Conservation (phyloP, 2,329 filamentous ascomycete species). For the Colletotrichum sp. region DNA sequence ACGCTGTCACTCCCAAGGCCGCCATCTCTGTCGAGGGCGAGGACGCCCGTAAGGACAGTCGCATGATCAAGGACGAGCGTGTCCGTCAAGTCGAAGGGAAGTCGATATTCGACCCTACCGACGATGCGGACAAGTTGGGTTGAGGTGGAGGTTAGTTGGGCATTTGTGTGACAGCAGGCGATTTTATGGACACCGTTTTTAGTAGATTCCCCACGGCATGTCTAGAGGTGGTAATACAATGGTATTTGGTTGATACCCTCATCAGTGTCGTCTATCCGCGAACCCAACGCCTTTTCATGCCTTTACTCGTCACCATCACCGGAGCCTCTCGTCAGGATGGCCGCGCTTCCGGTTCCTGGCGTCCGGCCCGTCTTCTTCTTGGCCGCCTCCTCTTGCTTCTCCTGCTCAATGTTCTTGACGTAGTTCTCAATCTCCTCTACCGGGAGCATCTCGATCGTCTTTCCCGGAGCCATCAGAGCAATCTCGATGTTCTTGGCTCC, state of each 20-base stretch:
- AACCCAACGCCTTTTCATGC: constrained; percentile 16
- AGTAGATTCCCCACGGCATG: constrained; percentile 20
- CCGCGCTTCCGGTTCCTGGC: constrained; percentile 71
- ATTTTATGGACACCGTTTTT: constrained; percentile 15
- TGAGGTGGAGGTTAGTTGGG: constrained; percentile 44
- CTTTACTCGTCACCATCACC: constrained; percentile 35
- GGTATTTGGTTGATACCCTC: constrained; percentile 27
- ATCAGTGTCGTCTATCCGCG: constrained; percentile 19
- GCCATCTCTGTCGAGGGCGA: constrained; percentile 88
- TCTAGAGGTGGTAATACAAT: constrained; percentile 44
- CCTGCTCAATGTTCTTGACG: constrained; percentile 98
- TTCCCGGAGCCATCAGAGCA: constrained; percentile 94
- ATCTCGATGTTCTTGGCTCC: constrained; percentile 99
- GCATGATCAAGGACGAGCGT: constrained; percentile 93
- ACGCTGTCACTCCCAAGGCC: constrained; percentile 84
- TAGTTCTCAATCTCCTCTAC: constrained; percentile 96
- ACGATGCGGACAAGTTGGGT: constrained; percentile 77
- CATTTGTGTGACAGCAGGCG: constrained; percentile 11
- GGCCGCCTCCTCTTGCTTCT: constrained; percentile 98
- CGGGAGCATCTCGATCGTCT: constrained; percentile 90
- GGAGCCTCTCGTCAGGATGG: constrained; percentile 73
- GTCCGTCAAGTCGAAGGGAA: constrained; percentile 62
- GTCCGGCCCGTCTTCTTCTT: constrained; percentile 90
- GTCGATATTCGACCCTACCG: constrained; percentile 78
- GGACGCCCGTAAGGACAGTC: constrained; percentile 82